A percentile compares a stretch with the other conserved stretches of the same genome.
phyloP scores from a whole-genome alignment of 495 filamentous ascomycete species.

The Trichocladium antarcticum region DNA sequence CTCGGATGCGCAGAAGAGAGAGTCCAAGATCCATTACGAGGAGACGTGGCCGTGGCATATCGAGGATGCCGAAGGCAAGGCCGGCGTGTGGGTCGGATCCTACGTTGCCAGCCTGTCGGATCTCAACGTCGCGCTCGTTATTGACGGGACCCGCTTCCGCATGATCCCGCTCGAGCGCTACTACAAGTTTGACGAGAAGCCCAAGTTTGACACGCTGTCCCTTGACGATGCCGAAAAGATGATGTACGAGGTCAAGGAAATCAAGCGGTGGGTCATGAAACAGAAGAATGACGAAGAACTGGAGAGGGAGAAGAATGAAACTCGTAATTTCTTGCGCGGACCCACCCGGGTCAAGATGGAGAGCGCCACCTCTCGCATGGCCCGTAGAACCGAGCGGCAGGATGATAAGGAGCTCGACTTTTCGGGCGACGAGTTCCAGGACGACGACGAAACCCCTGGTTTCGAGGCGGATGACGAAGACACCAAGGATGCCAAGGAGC shows the following conservation, averaged over 20 bases:
- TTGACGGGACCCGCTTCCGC: conserved; percentile 55
- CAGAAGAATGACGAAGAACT: conserved; percentile 44
- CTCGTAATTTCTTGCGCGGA: conserved; percentile 34
- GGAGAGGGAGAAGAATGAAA: conserved; percentile 41
- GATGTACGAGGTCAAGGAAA: conserved; percentile 43
- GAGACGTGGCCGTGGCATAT: conserved; percentile 93
- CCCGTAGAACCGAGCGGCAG: conserved; percentile 40
- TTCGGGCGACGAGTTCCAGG: conserved; percentile 37
- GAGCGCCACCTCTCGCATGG: conserved; percentile 40
- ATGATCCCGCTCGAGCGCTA: conserved; percentile 90
- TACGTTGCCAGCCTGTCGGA: conserved; percentile 80
- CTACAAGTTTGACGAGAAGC: conserved; percentile 83
- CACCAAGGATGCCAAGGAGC: conserved; percentile 69
- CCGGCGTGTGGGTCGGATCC: conserved; percentile 74
- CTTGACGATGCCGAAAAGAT: conserved; percentile 77
- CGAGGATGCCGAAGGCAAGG: conserved; percentile 89
- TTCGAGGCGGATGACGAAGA: conserved; percentile 82
- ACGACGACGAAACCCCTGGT: conserved; percentile 79
- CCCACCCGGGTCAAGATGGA: conserved; percentile 41
- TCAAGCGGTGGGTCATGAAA: conserved; percentile 64
- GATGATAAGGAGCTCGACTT: conserved; percentile 52
- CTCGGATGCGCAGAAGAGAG: conserved; percentile 66
- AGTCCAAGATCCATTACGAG: conserved; percentile 75
- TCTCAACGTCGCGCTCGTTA: conserved; percentile 59
- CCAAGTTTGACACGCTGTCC: conserved; percentile 65